Conservation (phyloP, 176 grass and related monocot genomes). For the Eleusine coracana region DNA sequence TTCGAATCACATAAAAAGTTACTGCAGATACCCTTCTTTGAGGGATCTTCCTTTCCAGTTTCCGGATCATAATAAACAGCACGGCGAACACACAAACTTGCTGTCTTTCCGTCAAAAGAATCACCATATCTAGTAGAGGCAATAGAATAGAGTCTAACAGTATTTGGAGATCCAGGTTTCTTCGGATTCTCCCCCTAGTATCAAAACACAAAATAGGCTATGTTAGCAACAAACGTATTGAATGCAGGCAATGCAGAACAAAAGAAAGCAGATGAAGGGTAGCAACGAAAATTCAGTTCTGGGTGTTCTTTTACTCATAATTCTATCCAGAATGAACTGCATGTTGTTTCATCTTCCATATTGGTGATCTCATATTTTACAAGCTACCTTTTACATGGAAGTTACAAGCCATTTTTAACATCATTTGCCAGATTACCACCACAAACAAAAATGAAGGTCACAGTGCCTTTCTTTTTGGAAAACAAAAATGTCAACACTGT, state of each 20-base stretch:
- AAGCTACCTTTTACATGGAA: neutral
- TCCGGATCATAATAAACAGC: conserved; percentile 93
- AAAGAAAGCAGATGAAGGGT: neutral
- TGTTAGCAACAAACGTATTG: neutral
- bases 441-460: neutral
- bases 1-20: conserved; percentile 93
- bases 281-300: neutral
- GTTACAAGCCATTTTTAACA: conserved; percentile 10
- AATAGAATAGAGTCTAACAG: conserved; percentile 93
- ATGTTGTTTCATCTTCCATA: neutral
- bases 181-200: conserved; percentile 88
- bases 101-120: conserved; percentile 83
- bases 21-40: conserved; percentile 93
- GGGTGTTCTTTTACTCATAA: neutral
- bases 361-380: neutral
- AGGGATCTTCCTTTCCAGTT: conserved; percentile 85
- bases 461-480: neutral
- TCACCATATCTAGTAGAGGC: conserved; percentile 94
- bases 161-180: conserved; percentile 82
- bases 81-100: conserved; percentile 82
- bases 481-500: neutral
- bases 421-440: neutral
- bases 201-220: conserved; percentile 5
- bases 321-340: neutral
- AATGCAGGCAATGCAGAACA: neutral